These are phyloP conservation scores for Spinacia oleracea DNA, from an alignment of 179 eudicot genomes.

Conservation along the genomic window DNA sequence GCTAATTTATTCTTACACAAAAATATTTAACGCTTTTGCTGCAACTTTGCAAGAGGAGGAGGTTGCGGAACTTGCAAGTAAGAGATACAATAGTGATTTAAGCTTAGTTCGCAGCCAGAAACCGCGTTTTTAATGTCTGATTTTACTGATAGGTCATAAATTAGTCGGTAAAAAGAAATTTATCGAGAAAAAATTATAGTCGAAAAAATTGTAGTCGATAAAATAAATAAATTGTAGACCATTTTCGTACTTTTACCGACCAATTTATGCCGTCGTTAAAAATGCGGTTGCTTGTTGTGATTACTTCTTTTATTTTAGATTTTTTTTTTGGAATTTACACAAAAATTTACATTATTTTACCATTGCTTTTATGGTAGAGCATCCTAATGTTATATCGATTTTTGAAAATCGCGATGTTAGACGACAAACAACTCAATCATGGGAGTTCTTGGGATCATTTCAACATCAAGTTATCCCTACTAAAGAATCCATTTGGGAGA, in stretches of 20 bases:
- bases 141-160: no score
- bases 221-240: no score
- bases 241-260: no score
- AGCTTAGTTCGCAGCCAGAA: no score
- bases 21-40: conserved; percentile 12
- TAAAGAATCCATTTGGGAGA: conserved; percentile 9
- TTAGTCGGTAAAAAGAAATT: no score
- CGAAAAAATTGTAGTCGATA: no score
- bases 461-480: neutral
- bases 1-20: conserved; percentile 10
- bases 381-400: conserved; percentile 29
- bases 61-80: conserved; percentile 5
- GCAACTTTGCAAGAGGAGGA: neutral
- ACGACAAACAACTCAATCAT: conserved; percentile 21
- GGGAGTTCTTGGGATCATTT: conserved; percentile 23
- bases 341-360: neutral
- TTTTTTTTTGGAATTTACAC: neutral
- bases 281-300: no score
- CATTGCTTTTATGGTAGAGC: conserved; percentile 12
- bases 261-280: no score
- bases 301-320: neutral
- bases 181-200: no score
- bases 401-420: conserved; percentile 5
- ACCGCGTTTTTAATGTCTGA: no score
- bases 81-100: neutral